Evolutionary conservation across 2,329 filamentous ascomycete genomes (phyloP), one percentile per base, ranked within the genome.

Genomic region (Diaporthe vexans): DNA sequence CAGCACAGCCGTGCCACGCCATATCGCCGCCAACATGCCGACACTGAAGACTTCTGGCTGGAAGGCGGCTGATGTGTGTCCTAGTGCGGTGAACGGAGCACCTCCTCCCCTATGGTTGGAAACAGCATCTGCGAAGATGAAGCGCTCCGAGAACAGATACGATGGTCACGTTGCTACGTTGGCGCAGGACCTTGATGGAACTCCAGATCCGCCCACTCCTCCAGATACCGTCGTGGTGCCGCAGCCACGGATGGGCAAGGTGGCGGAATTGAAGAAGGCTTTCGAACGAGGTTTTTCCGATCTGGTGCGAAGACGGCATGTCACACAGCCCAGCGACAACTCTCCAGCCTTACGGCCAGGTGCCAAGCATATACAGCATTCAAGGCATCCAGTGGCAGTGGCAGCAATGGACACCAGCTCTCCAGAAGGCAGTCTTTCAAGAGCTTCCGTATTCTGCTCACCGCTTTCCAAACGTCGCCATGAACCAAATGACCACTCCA

Each of bases 401-500:
- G 17, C 21, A 9, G 48, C 10, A 3, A 35, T 11, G 7, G 21
- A n/a, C 8, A 24, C 51, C 7, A 43, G 19, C 21, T 48, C 59
- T 33, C 51, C 58, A 8, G 24, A 33, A 11, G 48, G 24, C n/a
- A 26, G 17, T 4, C 24, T 17, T 1, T 24, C 51, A 4, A 58
- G 54, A 6, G 57, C n/a, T 7, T 69, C 51, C n/a, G 46, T 70
- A 6, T n/a, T 73, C 7, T 75, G 71, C 56, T 56, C 56, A 11
- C 56, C 67, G 24, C 46, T 73, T 9, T 37, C 71, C 0, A 70
- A 65, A 11, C 69, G 63, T 10, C 71, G 73, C 13, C 73, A 63
- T 19, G 63, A 70, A 8, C n/a, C 46, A 6, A 17, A 40, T 2
- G n/a, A 13, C n/a, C 17, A 24, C 19, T 24, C 52, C n/a, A 52